These are phyloP conservation scores for Linum usitatissimum DNA, from an alignment of 345 rosid genomes.

Conservation along the genomic window DNA sequence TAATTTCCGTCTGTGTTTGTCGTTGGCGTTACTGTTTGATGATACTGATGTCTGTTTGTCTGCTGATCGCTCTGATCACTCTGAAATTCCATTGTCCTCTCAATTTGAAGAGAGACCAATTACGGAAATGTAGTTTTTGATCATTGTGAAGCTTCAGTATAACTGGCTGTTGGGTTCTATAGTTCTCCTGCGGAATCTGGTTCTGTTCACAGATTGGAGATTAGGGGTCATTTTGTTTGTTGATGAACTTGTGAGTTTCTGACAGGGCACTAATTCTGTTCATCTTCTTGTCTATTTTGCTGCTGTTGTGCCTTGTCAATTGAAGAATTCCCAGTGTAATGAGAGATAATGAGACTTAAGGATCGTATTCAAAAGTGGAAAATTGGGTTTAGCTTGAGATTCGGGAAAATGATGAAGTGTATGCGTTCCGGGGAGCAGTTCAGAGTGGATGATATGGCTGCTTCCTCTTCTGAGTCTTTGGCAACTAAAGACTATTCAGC, in stretches of 20 bases:
- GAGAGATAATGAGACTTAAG: constrained; percentile 36
- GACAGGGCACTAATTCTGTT: constrained; percentile 12
- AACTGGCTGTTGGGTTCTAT: background rate
- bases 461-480: constrained; percentile 66
- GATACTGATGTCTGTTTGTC: constrained; percentile 3
- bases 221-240: background rate
- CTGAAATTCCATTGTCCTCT: background rate
- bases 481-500: constrained; percentile 70
- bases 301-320: constrained; percentile 4
- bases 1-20: background rate
- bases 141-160: background rate
- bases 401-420: constrained; percentile 64
- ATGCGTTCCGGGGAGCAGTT: constrained; percentile 47
- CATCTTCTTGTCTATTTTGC: background rate
- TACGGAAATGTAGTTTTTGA: background rate
- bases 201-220: background rate
- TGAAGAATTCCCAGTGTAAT: constrained; percentile 26
- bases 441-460: constrained; percentile 34
- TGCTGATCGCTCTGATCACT: background rate
- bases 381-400: constrained; percentile 23
- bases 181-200: background rate
- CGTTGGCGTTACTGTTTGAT: constrained; percentile 1
- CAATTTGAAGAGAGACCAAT: background rate
- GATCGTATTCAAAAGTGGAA: constrained; percentile 31
- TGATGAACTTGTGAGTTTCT: constrained; percentile 3